A percentile compares a stretch with the other conserved stretches of the same genome.
phyloP scores from a whole-genome alignment of 1,284 basidiomycete species.

The Ceratobasidium sp. region DNA sequence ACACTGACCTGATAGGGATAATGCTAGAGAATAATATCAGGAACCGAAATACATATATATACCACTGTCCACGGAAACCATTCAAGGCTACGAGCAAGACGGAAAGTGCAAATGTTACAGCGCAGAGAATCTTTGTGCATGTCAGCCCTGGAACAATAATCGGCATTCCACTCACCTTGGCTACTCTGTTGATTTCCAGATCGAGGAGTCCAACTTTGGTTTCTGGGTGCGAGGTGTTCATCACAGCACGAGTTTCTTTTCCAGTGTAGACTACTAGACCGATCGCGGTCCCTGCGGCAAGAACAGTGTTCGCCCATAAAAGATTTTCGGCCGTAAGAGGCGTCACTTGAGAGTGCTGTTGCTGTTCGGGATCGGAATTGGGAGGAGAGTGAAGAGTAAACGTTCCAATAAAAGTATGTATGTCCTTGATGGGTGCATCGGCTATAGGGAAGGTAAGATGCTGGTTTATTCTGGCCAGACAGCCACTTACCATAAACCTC shows the following conservation, averaged over 20 bases:
- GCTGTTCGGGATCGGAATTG: conserved; percentile 43
- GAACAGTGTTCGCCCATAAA: conserved; percentile 96
- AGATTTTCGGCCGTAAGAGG: conserved; percentile 93
- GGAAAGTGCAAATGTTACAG: conserved; percentile 92
- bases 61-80: conserved; percentile 95
- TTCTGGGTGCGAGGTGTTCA: conserved; percentile 97
- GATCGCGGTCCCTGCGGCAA: conserved; percentile 92
- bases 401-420: conserved; percentile 94
- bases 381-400: conserved; percentile 72
- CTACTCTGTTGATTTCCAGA: conserved; percentile 92
- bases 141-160: conserved; percentile 6
- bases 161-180: conserved; percentile 70
- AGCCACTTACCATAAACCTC: conserved; percentile 77
- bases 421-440: conserved; percentile 95
- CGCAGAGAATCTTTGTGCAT: conserved; percentile 80
- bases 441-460: conserved; percentile 57
- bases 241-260: conserved; percentile 93
- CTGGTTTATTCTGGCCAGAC: neutral
- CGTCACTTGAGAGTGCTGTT: conserved; percentile 64
- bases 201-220: conserved; percentile 95
- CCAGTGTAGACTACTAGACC: conserved; percentile 96
- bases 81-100: conserved; percentile 93
- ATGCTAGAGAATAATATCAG: conserved; percentile 98
- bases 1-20: conserved; percentile 92
- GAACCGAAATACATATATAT: conserved; percentile 95